Evolutionary conservation across 2,329 filamentous ascomycete genomes (phyloP).

Genomic region (Alternaria dauci): DNA sequence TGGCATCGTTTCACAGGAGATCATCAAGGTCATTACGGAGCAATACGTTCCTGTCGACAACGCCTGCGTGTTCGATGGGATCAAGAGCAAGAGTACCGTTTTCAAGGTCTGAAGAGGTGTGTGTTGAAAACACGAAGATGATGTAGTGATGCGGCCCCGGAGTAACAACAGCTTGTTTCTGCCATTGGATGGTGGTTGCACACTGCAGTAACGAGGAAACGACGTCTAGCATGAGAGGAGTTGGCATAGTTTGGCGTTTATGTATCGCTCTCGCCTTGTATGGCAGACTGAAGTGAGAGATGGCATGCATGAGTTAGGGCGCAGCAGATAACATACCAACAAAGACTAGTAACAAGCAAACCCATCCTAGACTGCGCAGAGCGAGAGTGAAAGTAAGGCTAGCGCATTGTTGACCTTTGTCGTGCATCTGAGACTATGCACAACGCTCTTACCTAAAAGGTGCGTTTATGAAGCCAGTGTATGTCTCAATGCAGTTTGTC

Average conservation of each 20-base stretch:
- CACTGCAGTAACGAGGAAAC: neutral
- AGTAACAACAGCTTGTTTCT: neutral
- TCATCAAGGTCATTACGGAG: slow-evolving; percentile 84
- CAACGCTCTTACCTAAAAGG: neutral
- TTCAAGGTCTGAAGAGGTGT: slow-evolving; percentile 51
- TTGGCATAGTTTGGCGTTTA: neutral
- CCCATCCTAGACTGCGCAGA: neutral
- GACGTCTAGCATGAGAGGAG: neutral
- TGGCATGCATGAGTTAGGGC: neutral
- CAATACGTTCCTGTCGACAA: slow-evolving; percentile 73
- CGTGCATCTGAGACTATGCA: neutral
- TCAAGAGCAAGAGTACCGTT: slow-evolving; percentile 64
- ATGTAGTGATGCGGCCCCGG: neutral
- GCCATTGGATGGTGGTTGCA: neutral
- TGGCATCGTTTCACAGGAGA: slow-evolving; percentile 94
- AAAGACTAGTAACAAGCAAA: neutral
- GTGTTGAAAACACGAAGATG: neutral
- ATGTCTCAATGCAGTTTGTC: too few relatives aligned
- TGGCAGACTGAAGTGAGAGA: neutral
- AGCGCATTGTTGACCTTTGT: neutral
- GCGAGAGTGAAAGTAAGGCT: neutral
- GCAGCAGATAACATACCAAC: neutral
- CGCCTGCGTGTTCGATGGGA: slow-evolving; percentile 69
- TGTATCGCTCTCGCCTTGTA: too few relatives aligned
- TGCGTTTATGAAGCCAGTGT: too few relatives aligned